Evolutionary conservation across 2,329 filamentous ascomycete genomes (phyloP), one percentile per base, ranked within the genome.

Genomic region (Colletotrichum australisinense): DNA sequence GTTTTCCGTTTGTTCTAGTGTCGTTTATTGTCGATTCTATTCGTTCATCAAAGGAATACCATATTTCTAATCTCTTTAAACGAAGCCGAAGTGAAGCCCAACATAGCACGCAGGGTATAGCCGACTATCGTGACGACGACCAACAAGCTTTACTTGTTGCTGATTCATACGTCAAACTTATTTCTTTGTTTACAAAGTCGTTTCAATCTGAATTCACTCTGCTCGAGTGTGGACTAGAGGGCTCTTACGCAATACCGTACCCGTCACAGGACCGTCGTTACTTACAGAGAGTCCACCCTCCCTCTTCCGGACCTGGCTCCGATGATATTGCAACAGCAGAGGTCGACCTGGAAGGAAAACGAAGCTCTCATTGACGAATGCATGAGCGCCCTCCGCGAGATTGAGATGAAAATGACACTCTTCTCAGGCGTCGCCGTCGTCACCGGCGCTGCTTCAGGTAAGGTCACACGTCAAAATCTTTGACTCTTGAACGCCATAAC

Each of bases 391-490:
- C 30, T 64, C n/a, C 62, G 62, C 12, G 62, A 8, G 12, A 63
- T 63, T 24, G 46, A 64, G 9, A 64, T 66, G 35, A 75, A 46
- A 52, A 78, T 77, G 62, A 73, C 76, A n/a, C 72, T 81, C 9
- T 81, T 80, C 60, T 76, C 76, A 1, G 79, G 79, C 14, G 79
- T 81, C n/a, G 80, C 79, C 22, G 74, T 82, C 58, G 75, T 82
- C 11, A 81, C 78, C 2, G 79, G 81, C 9, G 80, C 80, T 35
- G 78, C 76, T 58, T 81, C 81, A 7, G 81, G 81, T 82, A 74
- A 49, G 57, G 76, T 60, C 56, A 32, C 35, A 38, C 19, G 32
- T 35, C 32, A 35, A 35, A 35, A 35, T 19, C 11, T 30, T 3
- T 19, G 19, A 5, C 6, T n/a, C 19, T 11, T 22, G 8, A 19